These are phyloP conservation scores for Phyllosticta citrichinensis DNA, from an alignment of 2,329 filamentous ascomycete genomes.

Conservation along the genomic window DNA sequence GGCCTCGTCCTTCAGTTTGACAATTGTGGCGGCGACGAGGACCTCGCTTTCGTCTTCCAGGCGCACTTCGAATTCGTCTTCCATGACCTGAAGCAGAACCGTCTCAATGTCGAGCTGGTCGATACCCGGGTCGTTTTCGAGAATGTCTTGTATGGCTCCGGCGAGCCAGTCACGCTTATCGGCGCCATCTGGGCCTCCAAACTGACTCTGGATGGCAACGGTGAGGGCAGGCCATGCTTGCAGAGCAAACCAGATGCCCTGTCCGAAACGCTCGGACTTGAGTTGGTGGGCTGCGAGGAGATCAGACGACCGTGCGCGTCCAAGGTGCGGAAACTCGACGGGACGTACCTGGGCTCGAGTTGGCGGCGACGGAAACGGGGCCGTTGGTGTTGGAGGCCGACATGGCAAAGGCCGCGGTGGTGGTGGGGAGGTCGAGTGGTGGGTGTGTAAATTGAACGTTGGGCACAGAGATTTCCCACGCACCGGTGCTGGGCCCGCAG, in stretches of 20 bases:
- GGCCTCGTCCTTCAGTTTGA: constrained; percentile 56
- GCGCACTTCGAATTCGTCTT: constrained; percentile 89
- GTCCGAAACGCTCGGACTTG: constrained; percentile 50
- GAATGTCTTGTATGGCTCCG: constrained; percentile 73
- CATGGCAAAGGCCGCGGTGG: neutral
- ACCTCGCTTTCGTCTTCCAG: constrained; percentile 81
- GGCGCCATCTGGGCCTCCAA: constrained; percentile 71
- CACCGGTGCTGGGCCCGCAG: neutral
- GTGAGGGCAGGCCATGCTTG: constrained; percentile 82
- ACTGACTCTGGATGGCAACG: constrained; percentile 75
- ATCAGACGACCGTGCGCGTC: constrained; percentile 4
- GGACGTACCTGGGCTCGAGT: constrained; percentile 6
- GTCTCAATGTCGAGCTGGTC: constrained; percentile 74
- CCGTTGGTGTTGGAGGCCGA: neutral
- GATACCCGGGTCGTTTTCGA: constrained; percentile 49
- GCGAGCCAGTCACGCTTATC: constrained; percentile 98
- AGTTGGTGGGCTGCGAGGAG: constrained; percentile 3
- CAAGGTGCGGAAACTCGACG: neutral
- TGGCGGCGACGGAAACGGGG: neutral
- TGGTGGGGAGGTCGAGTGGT: neutral
- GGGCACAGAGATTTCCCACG: constrained; percentile 1
- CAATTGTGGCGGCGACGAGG: constrained; percentile 62
- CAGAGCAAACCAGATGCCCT: constrained; percentile 74
- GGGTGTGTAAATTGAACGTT: neutral
- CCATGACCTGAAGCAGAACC: constrained; percentile 79